Conservation (phyloP, 2,329 filamentous ascomycete species). For the Lachnellula suecica region DNA sequence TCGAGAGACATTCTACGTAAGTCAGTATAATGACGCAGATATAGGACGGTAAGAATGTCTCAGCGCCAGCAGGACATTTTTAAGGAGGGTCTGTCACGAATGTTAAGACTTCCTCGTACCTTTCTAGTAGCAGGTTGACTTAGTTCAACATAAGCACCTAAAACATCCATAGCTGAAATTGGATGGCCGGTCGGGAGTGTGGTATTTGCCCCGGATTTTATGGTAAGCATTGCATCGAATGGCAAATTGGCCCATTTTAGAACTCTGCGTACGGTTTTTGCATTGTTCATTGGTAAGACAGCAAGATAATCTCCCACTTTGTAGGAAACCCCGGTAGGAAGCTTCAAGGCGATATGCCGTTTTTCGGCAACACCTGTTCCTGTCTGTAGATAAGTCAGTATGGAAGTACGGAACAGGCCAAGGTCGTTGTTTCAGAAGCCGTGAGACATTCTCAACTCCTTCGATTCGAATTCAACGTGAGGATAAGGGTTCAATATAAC, state of each 20-base stretch:
- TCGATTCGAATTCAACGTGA: too few species aligned
- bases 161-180: constrained; percentile 51
- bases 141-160: constrained; percentile 59
- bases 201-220: constrained; percentile 40
- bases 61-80: too few species aligned
- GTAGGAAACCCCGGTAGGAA: constrained; percentile 18
- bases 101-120: too few species aligned
- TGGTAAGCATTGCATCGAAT: constrained; percentile 56
- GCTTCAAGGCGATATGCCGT: constrained; percentile 53
- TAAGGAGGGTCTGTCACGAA: too few species aligned
- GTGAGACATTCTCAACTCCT: too few species aligned
- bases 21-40: too few species aligned
- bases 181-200: constrained; percentile 44
- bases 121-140: constrained; percentile 56
- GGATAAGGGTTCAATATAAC: too few species aligned
- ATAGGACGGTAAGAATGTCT: too few species aligned
- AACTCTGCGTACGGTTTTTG: constrained; percentile 39
- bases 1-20: constrained; percentile 40
- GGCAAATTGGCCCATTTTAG: constrained; percentile 56
- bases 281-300: constrained; percentile 17
- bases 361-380: constrained; percentile 53
- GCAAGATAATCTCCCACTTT: constrained; percentile 21
- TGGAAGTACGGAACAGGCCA: too few species aligned
- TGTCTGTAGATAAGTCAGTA: too few species aligned
- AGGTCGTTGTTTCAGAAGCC: too few species aligned